These are phyloP conservation scores for Mortierella sp. DNA, from an alignment of 371 early-diverging fungal genomes.

Conservation along the genomic window DNA sequence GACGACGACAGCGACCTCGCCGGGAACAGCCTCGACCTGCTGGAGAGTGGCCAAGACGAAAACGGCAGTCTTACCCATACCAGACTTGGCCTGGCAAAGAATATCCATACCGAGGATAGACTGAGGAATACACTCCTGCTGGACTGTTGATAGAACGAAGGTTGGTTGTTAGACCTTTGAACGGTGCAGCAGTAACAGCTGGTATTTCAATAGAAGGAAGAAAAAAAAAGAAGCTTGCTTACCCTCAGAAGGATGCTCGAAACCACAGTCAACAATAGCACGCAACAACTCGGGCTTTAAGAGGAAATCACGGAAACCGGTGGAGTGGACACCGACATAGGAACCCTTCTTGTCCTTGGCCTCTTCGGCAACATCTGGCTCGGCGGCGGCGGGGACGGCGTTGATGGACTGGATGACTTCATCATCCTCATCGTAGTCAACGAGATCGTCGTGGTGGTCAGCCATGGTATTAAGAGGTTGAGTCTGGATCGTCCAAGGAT, in stretches of 20 bases:
- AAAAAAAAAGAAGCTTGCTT: slow-evolving; percentile 16
- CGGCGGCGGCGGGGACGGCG: slow-evolving; percentile 55
- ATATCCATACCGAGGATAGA: slow-evolving; percentile 97
- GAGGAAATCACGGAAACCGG: slow-evolving; percentile 98
- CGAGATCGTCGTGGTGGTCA: slow-evolving; percentile 90
- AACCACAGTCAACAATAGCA: slow-evolving; percentile 97
- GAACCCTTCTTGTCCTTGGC: slow-evolving; percentile 95
- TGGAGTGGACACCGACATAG: slow-evolving; percentile 98
- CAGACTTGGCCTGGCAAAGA: slow-evolving; percentile 98
- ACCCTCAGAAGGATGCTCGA: slow-evolving; percentile 99
- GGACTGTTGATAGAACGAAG: slow-evolving; percentile 72
- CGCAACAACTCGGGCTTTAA: slow-evolving; percentile 96
- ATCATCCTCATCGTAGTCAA: slow-evolving; percentile 96
- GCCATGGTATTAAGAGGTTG: slow-evolving; percentile 49
- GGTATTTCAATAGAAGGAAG: slow-evolving; percentile 11
- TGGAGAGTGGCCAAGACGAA: slow-evolving; percentile 98
- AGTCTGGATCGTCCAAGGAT: neutral
- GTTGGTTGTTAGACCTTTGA: neutral
- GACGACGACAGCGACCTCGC: slow-evolving; percentile 89
- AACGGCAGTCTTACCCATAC: slow-evolving; percentile 99
- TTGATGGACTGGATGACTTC: slow-evolving; percentile 58
- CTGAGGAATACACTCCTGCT: slow-evolving; percentile 98
- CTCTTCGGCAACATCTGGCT: slow-evolving; percentile 60
- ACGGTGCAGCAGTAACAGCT: neutral
- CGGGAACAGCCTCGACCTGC: slow-evolving; percentile 89